Base-by-base conservation (phyloP, 2,329 filamentous ascomycete genomes). In the Madurella fahalii region DNA sequence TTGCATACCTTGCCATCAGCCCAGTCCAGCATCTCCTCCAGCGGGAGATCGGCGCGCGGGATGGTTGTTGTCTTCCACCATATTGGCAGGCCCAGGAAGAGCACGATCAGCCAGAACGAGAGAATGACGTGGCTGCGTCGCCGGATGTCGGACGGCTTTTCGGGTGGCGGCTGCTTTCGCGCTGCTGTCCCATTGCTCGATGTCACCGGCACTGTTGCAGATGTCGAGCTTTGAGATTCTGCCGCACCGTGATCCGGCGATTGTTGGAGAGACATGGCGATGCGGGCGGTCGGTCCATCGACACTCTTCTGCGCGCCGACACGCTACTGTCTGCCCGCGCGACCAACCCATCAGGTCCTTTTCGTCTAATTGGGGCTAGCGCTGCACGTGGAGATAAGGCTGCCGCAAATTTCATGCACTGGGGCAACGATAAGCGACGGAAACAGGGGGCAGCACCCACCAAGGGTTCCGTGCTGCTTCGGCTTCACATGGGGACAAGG, bases 1-100 rank as follows among this genome's bases (percentile, higher is more conserved):
- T 25, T 25, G 59, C 74, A 58, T 71, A 95, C 92, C 80, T 88
- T 90, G 61, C 91, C 91, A 66, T 95, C 89, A 9, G 90, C 89
- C 93, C 94, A 97, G 58, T 87, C 82, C 62, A 88, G 82, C 94
- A 99, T 99, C 52, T 85, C 81, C 67, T 87, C 81, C 62, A 96
- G 71, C 5, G 94, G 94, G 63, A 99, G 75, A 43, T 85, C 80
- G 12, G 93, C 92, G 52, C 94, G 83, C 70, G 95, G 92, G 52
- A 97, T 95, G 0, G 89, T 87, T 4, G 94, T 99, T 0, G 94
- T 97, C 70, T 85, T 85, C 85, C 90, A 95, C 94, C 94, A 99
- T 81, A 95, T 86, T 54, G 94, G 94, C 61, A 99, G 71, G 2
- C 94, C 94, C 5, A 99, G 74, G 31, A 87, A 80, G 7, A 95